Conservation (phyloP, 148 eudicot species). For the Nyssa sinensis region DNA sequence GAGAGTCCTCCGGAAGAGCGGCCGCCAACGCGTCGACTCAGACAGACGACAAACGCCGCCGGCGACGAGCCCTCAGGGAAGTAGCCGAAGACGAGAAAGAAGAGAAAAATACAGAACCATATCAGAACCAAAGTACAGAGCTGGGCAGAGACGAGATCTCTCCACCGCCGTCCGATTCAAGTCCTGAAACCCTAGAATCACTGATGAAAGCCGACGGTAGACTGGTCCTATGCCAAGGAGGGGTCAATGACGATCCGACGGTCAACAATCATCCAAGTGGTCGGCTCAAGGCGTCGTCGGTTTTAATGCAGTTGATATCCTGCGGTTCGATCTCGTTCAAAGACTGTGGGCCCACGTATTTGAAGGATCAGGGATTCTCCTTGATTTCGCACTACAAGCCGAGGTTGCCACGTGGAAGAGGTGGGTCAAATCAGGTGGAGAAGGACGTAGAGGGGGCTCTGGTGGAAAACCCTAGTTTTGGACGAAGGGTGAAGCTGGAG, state of each 20-base stretch:
- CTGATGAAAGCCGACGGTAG: conserved; percentile 74
- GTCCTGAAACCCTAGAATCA: conserved; percentile 80
- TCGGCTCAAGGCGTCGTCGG: conserved; percentile 61
- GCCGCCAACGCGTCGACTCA: conserved; percentile 94
- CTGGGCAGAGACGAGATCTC: conserved; percentile 66
- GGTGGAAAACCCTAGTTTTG: conserved; percentile 13
- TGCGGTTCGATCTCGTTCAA: conserved; percentile 82
- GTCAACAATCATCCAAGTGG: conserved; percentile 43
- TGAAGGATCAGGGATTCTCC: conserved; percentile 50
- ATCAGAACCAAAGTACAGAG: conserved; percentile 34
- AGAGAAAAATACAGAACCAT: neutral
- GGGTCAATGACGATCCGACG: conserved; percentile 28
- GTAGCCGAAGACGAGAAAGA: conserved; percentile 25
- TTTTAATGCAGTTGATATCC: conserved; percentile 71
- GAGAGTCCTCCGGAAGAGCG: conserved; percentile 32
- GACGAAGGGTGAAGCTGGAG: conserved; percentile 41
- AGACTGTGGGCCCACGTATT: conserved; percentile 56
- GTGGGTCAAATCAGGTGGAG: conserved; percentile 35
- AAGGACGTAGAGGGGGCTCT: conserved; percentile 25
- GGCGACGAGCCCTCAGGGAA: conserved; percentile 32
- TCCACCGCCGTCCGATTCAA: conserved; percentile 97
- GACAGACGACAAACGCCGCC: conserved; percentile 69
- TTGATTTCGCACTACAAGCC: conserved; percentile 55
- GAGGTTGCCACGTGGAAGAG: conserved; percentile 66
- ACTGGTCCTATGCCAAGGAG: conserved; percentile 20